Evolutionary conservation across 148 eudicot genomes (phyloP).

Genomic region (Nyssa sinensis): DNA sequence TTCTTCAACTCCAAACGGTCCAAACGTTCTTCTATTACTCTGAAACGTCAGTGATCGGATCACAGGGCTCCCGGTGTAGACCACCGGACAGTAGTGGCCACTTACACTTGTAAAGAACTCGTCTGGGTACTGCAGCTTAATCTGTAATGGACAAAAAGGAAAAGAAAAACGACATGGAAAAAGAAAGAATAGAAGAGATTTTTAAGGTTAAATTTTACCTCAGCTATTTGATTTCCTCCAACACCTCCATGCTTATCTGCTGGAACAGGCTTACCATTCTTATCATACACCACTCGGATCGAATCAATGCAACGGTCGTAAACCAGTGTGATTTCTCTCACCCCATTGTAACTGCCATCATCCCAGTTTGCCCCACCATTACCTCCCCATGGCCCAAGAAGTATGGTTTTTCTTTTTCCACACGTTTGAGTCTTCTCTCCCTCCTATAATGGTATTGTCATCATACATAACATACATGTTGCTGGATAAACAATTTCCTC

Average conservation of each 20-base stretch:
- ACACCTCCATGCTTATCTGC: constrained; percentile 42
- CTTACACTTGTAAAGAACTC: constrained; percentile 53
- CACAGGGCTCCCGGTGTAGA: constrained; percentile 51
- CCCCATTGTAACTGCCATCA: constrained; percentile 49
- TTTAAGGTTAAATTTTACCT: constrained; percentile 27
- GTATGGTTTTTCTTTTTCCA: constrained; percentile 28
- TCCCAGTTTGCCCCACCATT: constrained; percentile 62
- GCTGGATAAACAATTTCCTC: no score
- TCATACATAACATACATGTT: neutral
- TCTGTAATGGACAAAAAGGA: constrained; percentile 25
- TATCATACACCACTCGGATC: constrained; percentile 43
- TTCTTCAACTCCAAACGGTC: constrained; percentile 63
- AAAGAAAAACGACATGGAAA: neutral
- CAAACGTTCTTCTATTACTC: constrained; percentile 58
- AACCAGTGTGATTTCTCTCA: constrained; percentile 50
- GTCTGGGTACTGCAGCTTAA: constrained; percentile 64
- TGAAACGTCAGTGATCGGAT: constrained; percentile 56
- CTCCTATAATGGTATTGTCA: constrained; percentile 14
- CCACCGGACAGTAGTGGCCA: constrained; percentile 58
- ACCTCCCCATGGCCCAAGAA: constrained; percentile 67
- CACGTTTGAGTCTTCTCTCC: constrained; percentile 21
- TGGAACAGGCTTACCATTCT: constrained; percentile 37
- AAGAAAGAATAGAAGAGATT: neutral
- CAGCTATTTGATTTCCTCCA: constrained; percentile 42
- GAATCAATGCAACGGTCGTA: constrained; percentile 59